Percentiles rank a stretch among this genome's conserved stretches.
Evolutionary conservation across 345 rosid species (phyloP).

Genomic region (Gossypium australe): DNA sequence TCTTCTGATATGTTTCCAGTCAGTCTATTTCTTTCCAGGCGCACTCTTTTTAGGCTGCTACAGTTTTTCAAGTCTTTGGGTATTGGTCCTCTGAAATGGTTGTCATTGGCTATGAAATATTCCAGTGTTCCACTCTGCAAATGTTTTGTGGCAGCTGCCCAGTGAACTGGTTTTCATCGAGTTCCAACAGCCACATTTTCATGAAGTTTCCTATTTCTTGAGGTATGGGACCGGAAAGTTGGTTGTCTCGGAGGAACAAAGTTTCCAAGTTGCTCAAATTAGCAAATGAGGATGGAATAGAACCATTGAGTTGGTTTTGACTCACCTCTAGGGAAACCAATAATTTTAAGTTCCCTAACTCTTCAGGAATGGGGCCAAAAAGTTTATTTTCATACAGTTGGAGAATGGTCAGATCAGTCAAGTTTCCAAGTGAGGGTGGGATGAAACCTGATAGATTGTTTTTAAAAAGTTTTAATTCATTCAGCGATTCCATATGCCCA

Average conservation of each 20-base stretch:
- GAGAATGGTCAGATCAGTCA: not conserved
- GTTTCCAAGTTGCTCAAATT: conserved; percentile 2
- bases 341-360: not conserved
- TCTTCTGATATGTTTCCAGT: conserved; percentile 4
- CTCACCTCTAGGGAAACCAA: not conserved
- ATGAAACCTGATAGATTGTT: not conserved
- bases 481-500: not conserved
- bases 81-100: not conserved
- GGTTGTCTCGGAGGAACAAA: not conserved
- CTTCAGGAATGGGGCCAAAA: not conserved
- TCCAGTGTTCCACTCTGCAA: not conserved
- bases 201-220: not conserved
- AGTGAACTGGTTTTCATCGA: not conserved
- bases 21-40: not conserved
- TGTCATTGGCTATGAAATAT: not conserved
- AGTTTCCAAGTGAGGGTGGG: not conserved
- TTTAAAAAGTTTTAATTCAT: not conserved
- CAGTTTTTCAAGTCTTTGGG: not conserved
- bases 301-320: conserved; percentile 1
- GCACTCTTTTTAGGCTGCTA: not conserved
- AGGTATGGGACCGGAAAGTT: not conserved
- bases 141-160: not conserved
- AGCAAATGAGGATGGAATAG: not conserved
- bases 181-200: not conserved
- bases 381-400: not conserved